These are phyloP conservation scores for Penicillium dipodomyicola DNA, from an alignment of 495 filamentous ascomycete genomes.

Conservation along the genomic window DNA sequence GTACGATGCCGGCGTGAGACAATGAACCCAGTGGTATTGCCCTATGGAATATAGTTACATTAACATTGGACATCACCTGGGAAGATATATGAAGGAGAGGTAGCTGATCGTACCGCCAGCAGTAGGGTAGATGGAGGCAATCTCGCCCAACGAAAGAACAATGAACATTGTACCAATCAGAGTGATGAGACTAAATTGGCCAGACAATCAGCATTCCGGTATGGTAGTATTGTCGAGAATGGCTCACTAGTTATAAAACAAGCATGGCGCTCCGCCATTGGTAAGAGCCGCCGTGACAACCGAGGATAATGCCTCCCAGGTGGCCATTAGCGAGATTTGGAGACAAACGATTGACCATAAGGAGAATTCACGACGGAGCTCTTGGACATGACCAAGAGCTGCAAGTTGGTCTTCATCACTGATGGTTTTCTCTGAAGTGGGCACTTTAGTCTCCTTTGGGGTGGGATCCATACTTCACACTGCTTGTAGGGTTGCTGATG, in stretches of 20 bases:
- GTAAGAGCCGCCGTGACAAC: conserved; percentile 25
- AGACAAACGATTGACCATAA: conserved; percentile 29
- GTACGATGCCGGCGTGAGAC: conserved; percentile 22
- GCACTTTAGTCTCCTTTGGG: conserved; percentile 11
- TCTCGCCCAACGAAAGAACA: conserved; percentile 26
- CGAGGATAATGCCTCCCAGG: conserved; percentile 33
- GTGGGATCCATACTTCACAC: conserved; percentile 10
- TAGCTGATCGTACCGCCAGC: conserved; percentile 23
- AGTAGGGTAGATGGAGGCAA: conserved; percentile 27
- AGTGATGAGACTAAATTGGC: conserved; percentile 17
- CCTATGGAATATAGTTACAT: conserved; percentile 7
- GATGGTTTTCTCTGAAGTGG: conserved; percentile 18
- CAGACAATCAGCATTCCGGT: neutral
- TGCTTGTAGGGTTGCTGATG: neutral
- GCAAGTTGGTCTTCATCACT: conserved; percentile 28
- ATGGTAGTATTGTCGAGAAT: neutral
- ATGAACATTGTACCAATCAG: conserved; percentile 24
- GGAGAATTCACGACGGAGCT: conserved; percentile 29
- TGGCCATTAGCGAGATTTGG: conserved; percentile 35
- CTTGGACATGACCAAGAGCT: conserved; percentile 28
- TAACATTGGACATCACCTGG: neutral
- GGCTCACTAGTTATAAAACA: conserved; percentile 35
- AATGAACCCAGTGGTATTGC: conserved; percentile 30
- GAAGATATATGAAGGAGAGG: neutral
- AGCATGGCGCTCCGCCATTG: conserved; percentile 32